Conservation (phyloP, 2,329 filamentous ascomycete genomes). For the Lachnellula arida region DNA sequence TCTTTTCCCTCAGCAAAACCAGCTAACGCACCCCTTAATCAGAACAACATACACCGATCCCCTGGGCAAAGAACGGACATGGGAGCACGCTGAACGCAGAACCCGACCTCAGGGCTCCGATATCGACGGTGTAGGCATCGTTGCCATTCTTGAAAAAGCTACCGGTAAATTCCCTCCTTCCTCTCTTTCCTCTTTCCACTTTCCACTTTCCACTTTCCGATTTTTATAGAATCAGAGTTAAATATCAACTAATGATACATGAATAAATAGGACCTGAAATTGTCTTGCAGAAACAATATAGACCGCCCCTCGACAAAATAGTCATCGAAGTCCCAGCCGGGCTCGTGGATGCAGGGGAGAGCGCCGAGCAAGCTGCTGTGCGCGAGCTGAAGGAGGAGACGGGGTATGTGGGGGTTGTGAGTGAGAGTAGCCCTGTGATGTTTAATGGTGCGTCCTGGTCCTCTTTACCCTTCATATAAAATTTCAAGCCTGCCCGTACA, state of each 20-base stretch:
- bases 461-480: neutral
- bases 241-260: too few species aligned
- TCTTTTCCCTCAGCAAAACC: neutral
- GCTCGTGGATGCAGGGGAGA: constrained; percentile 58
- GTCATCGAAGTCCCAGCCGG: constrained; percentile 63
- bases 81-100: constrained; percentile 69
- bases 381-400: constrained; percentile 64
- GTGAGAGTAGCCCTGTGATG: constrained; percentile 59
- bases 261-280: constrained; percentile 43
- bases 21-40: neutral
- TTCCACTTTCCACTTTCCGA: neutral
- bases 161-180: constrained; percentile 35
- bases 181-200: neutral
- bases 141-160: constrained; percentile 59
- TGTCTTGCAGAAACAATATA: constrained; percentile 63
- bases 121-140: constrained; percentile 70
- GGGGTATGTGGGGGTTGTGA: constrained; percentile 54
- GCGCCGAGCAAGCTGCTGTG: constrained; percentile 55
- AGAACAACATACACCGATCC: constrained; percentile 63
- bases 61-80: constrained; percentile 52
- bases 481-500: neutral
- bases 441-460: constrained; percentile 50
- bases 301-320: constrained; percentile 55
- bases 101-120: constrained; percentile 57
- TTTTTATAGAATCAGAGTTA: too few species aligned